A percentile compares a stretch with the other conserved stretches of the same genome.
These are phyloP conservation scores for Suhomyces pyralidae DNA, from an alignment of 805 yeast species.

Conservation along the genomic window DNA sequence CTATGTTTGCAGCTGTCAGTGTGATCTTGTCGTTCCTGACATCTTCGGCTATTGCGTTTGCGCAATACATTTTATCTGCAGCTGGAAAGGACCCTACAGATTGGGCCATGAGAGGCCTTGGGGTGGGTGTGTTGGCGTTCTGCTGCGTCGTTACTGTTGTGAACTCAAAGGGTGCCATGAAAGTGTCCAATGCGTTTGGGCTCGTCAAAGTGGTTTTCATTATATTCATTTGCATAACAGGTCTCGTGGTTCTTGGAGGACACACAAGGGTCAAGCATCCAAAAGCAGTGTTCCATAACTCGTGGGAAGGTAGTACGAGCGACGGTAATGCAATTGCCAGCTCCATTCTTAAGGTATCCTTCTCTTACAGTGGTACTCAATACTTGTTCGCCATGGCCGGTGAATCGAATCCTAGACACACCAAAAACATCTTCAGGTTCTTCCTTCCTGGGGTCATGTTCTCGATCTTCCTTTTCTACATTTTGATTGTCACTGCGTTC, in stretches of 20 bases:
- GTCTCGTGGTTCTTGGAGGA: constrained; percentile 37
- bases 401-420: constrained; percentile 24
- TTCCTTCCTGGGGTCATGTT: constrained; percentile 32
- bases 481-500: constrained; percentile 32
- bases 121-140: constrained; percentile 27
- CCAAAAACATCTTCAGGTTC: constrained; percentile 22
- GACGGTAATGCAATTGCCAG: constrained; percentile 42
- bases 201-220: constrained; percentile 33
- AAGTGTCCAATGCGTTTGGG: constrained; percentile 31
- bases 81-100: constrained; percentile 25
- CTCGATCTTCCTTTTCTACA: constrained; percentile 28
- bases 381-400: constrained; percentile 40
- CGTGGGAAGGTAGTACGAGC: constrained; percentile 36
- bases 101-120: constrained; percentile 38
- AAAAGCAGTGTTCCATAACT: constrained; percentile 30
- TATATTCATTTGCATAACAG: constrained; percentile 31
- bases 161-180: constrained; percentile 27
- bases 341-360: constrained; percentile 44
- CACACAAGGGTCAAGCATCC: constrained; percentile 32
- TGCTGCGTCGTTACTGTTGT: constrained; percentile 19
- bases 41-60: constrained; percentile 38
- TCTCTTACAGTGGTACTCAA: constrained; percentile 40
- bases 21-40: constrained; percentile 36
- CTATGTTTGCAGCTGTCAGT: constrained; percentile 36
- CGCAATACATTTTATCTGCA: constrained; percentile 30